These are phyloP conservation scores for Spirogloea muscicola DNA, from an alignment of 139 green algal genomes.

Conservation along the genomic window DNA sequence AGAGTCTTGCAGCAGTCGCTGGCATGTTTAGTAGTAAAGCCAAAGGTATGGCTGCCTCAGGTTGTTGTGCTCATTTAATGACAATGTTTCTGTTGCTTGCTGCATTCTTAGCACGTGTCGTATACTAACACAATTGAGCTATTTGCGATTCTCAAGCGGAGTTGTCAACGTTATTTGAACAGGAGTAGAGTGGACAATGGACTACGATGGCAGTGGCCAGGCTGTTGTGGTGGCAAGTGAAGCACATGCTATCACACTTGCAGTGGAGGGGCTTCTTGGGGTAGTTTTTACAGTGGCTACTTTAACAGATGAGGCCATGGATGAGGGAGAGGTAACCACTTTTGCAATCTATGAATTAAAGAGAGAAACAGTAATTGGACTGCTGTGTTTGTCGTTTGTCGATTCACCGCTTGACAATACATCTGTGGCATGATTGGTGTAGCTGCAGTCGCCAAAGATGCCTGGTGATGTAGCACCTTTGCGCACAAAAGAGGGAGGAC, in stretches of 20 bases:
- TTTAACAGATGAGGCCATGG: slow-evolving; percentile 44
- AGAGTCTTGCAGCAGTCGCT: slow-evolving; percentile 41
- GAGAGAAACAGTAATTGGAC: too few species aligned
- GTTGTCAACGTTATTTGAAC: too few species aligned
- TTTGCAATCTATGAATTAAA: too few species aligned
- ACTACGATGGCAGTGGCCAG: slow-evolving; percentile 21
- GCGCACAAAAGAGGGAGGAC: neutral
- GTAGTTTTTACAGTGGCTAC: slow-evolving; percentile 34
- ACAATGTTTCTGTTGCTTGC: too few species aligned
- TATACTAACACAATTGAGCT: neutral
- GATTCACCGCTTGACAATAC: too few species aligned
- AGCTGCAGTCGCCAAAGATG: too few species aligned
- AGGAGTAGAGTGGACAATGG: slow-evolving; percentile 44
- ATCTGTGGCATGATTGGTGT: too few species aligned
- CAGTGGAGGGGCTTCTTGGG: slow-evolving; percentile 44
- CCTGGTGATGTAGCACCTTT: too few species aligned
- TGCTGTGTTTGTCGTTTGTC: too few species aligned
- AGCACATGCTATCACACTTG: slow-evolving; percentile 45
- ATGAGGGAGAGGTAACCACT: slow-evolving; percentile 33
- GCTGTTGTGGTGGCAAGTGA: slow-evolving; percentile 36
- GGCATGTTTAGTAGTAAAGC: slow-evolving; percentile 50
- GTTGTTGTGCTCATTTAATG: too few species aligned
- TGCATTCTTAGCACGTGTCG: too few species aligned
- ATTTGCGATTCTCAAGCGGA: neutral
- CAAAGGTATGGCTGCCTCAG: slow-evolving; percentile 35